These are phyloP conservation scores for Beauveria scarabaeidicola DNA, from an alignment of 2,329 filamentous ascomycete species.

Conservation along the genomic window DNA sequence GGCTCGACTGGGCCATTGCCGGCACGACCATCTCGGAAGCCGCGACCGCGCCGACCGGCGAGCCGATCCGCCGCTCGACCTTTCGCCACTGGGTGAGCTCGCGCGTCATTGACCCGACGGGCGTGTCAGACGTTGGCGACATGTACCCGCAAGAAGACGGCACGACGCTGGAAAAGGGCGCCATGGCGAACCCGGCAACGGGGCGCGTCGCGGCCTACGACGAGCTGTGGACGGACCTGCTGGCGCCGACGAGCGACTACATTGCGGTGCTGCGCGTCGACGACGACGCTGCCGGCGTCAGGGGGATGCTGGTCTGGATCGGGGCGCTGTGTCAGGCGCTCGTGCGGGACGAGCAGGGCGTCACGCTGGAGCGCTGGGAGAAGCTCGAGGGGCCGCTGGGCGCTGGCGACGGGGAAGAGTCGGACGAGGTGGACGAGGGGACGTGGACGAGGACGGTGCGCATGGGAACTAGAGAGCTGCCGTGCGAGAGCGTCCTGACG, in stretches of 20 bases:
- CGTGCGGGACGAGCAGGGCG: conserved; percentile 32
- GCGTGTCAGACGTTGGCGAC: conserved; percentile 45
- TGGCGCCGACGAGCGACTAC: conserved; percentile 18
- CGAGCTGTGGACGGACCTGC: conserved; percentile 53
- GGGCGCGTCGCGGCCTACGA: conserved; percentile 49
- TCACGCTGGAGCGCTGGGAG: conserved; percentile 49
- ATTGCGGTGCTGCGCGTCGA: conserved; percentile 35
- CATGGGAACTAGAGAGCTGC: conserved; percentile 26
- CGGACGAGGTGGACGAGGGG: conserved; percentile 7
- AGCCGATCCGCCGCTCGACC: conserved; percentile 25
- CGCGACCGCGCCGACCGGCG: conserved; percentile 19
- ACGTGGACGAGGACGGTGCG: conserved; percentile 29
- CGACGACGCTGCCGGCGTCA: conserved; percentile 22
- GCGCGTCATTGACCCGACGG: conserved; percentile 30
- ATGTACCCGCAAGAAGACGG: conserved; percentile 38
- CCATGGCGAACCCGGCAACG: conserved; percentile 50
- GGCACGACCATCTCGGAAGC: conserved; percentile 39
- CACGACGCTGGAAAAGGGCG: conserved; percentile 46
- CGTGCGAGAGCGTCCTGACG: conserved; percentile 23
- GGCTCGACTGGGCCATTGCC: conserved; percentile 59
- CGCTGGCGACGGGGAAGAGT: background rate
- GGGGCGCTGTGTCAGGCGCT: conserved; percentile 50
- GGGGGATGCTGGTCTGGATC: conserved; percentile 45
- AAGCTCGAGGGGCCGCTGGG: conserved; percentile 18
- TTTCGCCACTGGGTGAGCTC: conserved; percentile 57